Evolutionary conservation across 176 grass and related monocot genomes (phyloP), one percentile per base, ranked within the genome.

Genomic region (Stipa capillata): DNA sequence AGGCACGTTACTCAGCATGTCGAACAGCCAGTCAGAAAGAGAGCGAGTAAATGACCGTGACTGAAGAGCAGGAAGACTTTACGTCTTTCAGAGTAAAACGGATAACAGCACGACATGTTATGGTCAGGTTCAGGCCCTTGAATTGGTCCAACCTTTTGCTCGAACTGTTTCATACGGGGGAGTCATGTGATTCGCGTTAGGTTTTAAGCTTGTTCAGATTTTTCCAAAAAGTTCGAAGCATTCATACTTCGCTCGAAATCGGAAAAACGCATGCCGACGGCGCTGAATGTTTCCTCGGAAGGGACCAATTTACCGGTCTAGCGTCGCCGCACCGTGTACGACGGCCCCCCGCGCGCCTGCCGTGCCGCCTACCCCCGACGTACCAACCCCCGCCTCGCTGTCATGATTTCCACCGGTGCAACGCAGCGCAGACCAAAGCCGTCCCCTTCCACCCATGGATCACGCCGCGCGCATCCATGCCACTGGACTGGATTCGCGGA

Each of bases 271-370:
- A 24, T 29, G 50, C 63, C 24, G 73, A 77, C 35, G 39, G 67
- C 79, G 74, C 79, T 63, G 72, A 64, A 53, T 65, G 85, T 76
- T 89, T 85, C 81, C 63, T 76, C 52, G 32, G 52, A 89, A 69
- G 76, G n/a, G 52, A 76, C 69, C 87, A 69, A 89, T 69, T 85
- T 25, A 89, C 20, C 54, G 51, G 77, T 89, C 82, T 77, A 81
- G 76, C 59, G 47, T 71, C 1, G 62, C n/a, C 76, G 69, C 69
- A 13, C 36, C 59, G 41, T 14, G 52, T n/a, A 31, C 50, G 81
- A 74, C 80, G 28, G 73, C 65, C 54, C 15, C 21, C 85, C 63
- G 70, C 55, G 29, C 11, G 14, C 23, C n/a, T n/a, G n/a, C n/a
- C n/a, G n/a, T n/a, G n/a, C n/a, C n/a, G n/a, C n/a, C n/a, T n/a